Conservation (phyloP, 2,329 filamentous ascomycete genomes). For the Parastagonospora avenae region DNA sequence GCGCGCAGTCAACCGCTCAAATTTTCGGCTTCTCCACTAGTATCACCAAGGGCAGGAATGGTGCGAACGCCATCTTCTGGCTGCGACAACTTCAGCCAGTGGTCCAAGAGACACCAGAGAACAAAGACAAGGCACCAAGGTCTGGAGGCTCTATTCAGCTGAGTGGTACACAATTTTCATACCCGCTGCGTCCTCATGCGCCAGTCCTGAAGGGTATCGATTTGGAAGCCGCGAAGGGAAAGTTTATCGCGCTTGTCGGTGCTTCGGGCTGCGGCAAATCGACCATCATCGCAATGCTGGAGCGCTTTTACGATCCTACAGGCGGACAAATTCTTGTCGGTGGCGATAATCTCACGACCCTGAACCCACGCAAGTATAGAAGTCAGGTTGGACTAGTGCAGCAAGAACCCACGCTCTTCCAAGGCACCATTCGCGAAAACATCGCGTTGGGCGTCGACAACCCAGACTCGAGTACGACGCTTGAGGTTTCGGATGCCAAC, state of each 20-base stretch:
- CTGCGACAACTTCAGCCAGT: conserved; percentile 40
- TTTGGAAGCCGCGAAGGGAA: conserved; percentile 54
- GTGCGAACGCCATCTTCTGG: conserved; percentile 62
- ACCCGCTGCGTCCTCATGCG: conserved; percentile 1
- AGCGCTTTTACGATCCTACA: conserved; percentile 80
- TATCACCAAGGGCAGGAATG: conserved; percentile 94
- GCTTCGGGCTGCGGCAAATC: conserved; percentile 90
- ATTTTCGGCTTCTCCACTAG: conserved; percentile 91
- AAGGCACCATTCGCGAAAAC: conserved; percentile 86
- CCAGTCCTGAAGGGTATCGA: conserved; percentile 5
- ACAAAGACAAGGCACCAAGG: conserved; percentile 7
- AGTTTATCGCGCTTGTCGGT: conserved; percentile 67
- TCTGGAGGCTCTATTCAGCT: conserved; percentile 4
- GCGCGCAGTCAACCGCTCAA: conserved; percentile 83
- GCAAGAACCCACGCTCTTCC: conserved; percentile 90
- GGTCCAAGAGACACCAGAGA: conserved; percentile 36
- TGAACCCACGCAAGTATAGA: conserved; percentile 61
- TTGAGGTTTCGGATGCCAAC: not conserved
- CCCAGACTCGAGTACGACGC: not conserved
- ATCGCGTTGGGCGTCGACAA: conserved; percentile 66
- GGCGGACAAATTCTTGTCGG: conserved; percentile 79
- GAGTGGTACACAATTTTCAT: conserved; percentile 5
- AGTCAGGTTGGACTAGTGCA: conserved; percentile 81
- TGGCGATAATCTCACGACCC: conserved; percentile 69
- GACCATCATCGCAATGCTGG: conserved; percentile 85